These are phyloP conservation scores for Cryptococcus depauperatus DNA, from an alignment of 1,284 basidiomycete species.

Conservation along the genomic window DNA sequence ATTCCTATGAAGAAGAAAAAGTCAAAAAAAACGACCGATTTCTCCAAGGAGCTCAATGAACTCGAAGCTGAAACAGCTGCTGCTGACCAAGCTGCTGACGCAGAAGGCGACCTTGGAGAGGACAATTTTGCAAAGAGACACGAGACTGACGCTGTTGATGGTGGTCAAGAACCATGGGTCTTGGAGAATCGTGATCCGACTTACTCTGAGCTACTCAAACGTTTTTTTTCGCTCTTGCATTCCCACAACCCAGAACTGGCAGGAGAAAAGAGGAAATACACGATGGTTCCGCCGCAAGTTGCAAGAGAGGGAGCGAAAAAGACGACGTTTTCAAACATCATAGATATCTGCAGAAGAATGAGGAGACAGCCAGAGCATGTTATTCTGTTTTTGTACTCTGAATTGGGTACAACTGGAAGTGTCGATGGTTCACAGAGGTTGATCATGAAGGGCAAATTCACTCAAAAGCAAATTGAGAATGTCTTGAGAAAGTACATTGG, in stretches of 20 bases:
- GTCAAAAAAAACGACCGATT: slow-evolving; percentile 48
- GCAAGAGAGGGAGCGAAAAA: slow-evolving; percentile 93
- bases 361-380: slow-evolving; percentile 99
- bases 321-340: slow-evolving; percentile 88
- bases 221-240: slow-evolving; percentile 87
- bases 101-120: slow-evolving; percentile 64
- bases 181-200: slow-evolving; percentile 88
- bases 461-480: slow-evolving; percentile 98
- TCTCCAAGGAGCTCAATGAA: slow-evolving; percentile 64
- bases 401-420: slow-evolving; percentile 95
- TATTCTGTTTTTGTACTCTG: slow-evolving; percentile 93
- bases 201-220: slow-evolving; percentile 88
- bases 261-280: slow-evolving; percentile 83
- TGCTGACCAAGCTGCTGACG: slow-evolving; percentile 51
- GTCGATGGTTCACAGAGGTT: slow-evolving; percentile 88
- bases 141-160: slow-evolving; percentile 51
- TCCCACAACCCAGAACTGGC: slow-evolving; percentile 91
- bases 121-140: slow-evolving; percentile 59
- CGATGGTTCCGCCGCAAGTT: slow-evolving; percentile 93
- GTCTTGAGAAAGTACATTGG: slow-evolving; percentile 93
- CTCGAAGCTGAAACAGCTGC: slow-evolving; percentile 52
- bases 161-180: slow-evolving; percentile 61
- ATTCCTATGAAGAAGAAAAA: slow-evolving; percentile 51
- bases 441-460: slow-evolving; percentile 96
- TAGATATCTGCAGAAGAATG: slow-evolving; percentile 98